A percentile compares a stretch with the other conserved stretches of the same genome.
Conservation (phyloP, 2,329 filamentous ascomycete genomes). For the Xylaria multiplex region DNA sequence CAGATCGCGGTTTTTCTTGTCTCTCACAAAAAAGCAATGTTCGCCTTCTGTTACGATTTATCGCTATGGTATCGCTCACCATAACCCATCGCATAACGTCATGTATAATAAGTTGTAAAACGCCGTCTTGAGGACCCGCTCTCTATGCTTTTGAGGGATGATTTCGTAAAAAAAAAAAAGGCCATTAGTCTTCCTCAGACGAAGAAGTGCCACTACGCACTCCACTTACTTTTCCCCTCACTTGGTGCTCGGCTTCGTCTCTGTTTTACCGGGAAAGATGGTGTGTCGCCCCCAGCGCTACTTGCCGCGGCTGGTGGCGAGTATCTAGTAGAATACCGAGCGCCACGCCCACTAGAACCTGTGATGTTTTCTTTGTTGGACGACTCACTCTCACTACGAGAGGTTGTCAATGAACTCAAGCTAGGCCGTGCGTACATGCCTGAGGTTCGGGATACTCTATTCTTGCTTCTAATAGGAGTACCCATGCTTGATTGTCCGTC, state of each 20-base stretch:
- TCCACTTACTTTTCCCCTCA: slow-evolving; percentile 43
- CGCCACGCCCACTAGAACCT: slow-evolving; percentile 26
- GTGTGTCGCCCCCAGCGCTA: slow-evolving; percentile 15
- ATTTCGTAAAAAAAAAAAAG: background rate
- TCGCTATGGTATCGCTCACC: too few species aligned
- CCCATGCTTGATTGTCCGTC: slow-evolving; percentile 36
- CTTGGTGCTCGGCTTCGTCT: slow-evolving; percentile 43
- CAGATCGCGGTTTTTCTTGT: too few species aligned
- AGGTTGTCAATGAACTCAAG: slow-evolving; percentile 28
- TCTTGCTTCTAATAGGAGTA: slow-evolving; percentile 33
- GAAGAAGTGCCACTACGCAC: slow-evolving; percentile 38
- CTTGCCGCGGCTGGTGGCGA: slow-evolving; percentile 35
- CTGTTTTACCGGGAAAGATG: slow-evolving; percentile 37
- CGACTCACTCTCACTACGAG: slow-evolving; percentile 43
- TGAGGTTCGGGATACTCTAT: slow-evolving; percentile 40
- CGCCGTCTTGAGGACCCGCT: slow-evolving; percentile 19
- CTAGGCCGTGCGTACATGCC: slow-evolving; percentile 42
- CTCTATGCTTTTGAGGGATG: slow-evolving; percentile 25
- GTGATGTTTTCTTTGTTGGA: slow-evolving; percentile 47
- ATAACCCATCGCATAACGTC: slow-evolving; percentile 6
- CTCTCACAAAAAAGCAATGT: too few species aligned
- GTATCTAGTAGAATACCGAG: slow-evolving; percentile 37
- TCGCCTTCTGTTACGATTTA: too few species aligned
- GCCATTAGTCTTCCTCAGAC: slow-evolving; percentile 19
- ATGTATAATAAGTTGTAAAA: slow-evolving; percentile 21